Evolutionary conservation across 2,329 filamentous ascomycete species (phyloP).

Genomic region (Aspergillus hortae): DNA sequence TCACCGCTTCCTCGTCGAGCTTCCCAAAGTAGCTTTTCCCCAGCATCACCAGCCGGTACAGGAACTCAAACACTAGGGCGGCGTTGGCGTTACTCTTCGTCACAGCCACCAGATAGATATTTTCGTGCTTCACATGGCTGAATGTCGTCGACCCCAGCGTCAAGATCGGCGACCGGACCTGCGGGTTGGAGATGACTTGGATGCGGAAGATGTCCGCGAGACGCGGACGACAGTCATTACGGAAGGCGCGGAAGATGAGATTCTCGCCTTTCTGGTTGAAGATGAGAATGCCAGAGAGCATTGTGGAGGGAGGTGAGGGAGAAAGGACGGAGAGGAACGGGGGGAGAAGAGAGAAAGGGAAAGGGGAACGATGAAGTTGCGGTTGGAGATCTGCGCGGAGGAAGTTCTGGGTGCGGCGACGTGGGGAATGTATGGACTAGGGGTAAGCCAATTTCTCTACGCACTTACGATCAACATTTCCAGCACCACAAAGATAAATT

Average conservation of each 20-base stretch:
- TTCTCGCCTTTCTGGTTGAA: conserved; percentile 99
- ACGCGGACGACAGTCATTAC: conserved; percentile 94
- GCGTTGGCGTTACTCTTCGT: conserved; percentile 99
- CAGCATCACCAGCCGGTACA: conserved; percentile 85
- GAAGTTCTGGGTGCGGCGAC: conserved; percentile 2
- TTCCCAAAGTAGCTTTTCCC: conserved; percentile 98
- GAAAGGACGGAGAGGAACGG: conserved; percentile 5
- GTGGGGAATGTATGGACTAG: conserved; percentile 4
- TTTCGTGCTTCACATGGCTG: conserved; percentile 99
- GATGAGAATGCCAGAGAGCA: conserved; percentile 95
- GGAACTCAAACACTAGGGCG: conserved; percentile 94
- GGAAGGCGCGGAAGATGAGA: conserved; percentile 97
- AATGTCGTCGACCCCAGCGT: conserved; percentile 97
- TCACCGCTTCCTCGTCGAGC: conserved; percentile 98
- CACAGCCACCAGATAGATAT: conserved; percentile 95
- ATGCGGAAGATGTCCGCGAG: conserved; percentile 99
- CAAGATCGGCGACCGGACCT: conserved; percentile 94
- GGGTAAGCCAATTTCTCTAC: background rate
- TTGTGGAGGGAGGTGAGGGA: conserved; percentile 44
- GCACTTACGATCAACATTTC: too few relatives aligned
- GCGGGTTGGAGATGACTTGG: conserved; percentile 97
- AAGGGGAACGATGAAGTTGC: conserved; percentile 4
- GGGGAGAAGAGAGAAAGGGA: conserved; percentile 3
- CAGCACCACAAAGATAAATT: too few relatives aligned
- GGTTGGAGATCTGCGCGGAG: conserved; percentile 4